Conservation (phyloP, 345 rosid genomes). For the Melaleuca alternifolia region DNA sequence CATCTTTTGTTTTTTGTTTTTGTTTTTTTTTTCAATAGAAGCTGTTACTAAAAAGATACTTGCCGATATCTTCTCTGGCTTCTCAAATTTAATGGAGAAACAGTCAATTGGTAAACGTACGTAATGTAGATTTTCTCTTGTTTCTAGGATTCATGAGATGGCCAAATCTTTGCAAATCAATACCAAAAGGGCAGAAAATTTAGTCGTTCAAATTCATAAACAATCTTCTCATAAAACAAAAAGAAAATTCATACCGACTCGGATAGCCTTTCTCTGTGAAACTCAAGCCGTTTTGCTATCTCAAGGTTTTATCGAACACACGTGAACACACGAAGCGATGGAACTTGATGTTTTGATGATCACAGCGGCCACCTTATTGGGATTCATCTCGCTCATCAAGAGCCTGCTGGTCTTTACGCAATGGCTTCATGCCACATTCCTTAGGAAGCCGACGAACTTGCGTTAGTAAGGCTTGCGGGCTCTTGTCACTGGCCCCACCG, state of each 20-base stretch:
- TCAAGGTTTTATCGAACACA: not conserved
- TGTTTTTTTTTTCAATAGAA: not conserved
- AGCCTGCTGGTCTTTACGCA: conserved; percentile 36
- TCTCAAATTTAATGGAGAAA: not conserved
- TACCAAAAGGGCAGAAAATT: not conserved
- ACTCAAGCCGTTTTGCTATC: not conserved
- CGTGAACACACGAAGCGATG: not conserved
- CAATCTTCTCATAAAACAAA: not conserved
- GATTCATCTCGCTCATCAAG: conserved; percentile 33
- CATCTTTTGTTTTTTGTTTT: no score
- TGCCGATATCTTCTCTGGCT: not conserved
- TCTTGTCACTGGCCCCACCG: conserved; percentile 30
- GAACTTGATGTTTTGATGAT: not conserved
- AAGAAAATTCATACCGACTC: not conserved
- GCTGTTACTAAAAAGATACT: not conserved
- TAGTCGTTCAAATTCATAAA: not conserved
- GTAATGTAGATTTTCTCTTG: not conserved
- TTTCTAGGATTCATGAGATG: not conserved
- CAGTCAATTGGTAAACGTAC: not conserved
- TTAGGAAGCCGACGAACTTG: conserved; percentile 27
- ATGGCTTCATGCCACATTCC: conserved; percentile 26
- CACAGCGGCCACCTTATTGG: conserved; percentile 17
- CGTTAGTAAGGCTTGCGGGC: conserved; percentile 35
- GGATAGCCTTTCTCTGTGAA: not conserved
- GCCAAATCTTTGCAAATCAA: not conserved